Evolutionary conservation across 306 rosid species (phyloP), one percentile per base, ranked within the genome.

Genomic region (Oxytropis ochrocephala): DNA sequence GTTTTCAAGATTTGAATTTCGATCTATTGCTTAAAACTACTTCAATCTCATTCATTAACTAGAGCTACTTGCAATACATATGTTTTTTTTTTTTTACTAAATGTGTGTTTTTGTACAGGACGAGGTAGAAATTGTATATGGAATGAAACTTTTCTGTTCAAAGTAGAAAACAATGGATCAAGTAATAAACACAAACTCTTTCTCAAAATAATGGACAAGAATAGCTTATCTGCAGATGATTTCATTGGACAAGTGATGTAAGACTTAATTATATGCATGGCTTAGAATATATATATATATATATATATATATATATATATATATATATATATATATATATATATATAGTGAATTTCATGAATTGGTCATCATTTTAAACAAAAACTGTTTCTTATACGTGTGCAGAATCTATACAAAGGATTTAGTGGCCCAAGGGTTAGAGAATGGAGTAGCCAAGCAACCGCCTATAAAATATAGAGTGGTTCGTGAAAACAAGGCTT

Each of bases 201-300:
- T 62, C 78, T 92, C 75, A 89, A 89, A 18, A 79, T 92, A 72
- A 64, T 87, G 84, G 98, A 89, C 67, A 78, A 87, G 57, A 95
- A 89, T 82, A 77, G 47, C 9, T 79, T 85, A 51, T 75, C 88
- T 14, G 1, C 57, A 1, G 95, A 92, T 57, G 95, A 87, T 29
- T 78, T 47, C 27, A 46, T 89, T 7, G 98, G 98, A 5, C 76
- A 89, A 78, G 64, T 92, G 67, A 76, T 73, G 98, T 92, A 86
- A 79, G 87, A 48, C 38, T 11, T 12, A 21, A 24, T 24, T 24
- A 2, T 24, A 24, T 24, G 16, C 24, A 36, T 38, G 10, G 4
- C 14, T 62, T 62, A 16, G 3, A 24, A 24, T 24, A 24, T 24
- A 24, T 24, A 24, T 24, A n/a, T 24, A 24, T 24, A 21, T 21